phyloP scores from a whole-genome alignment of 306 rosid species.

The Vicia sativa region DNA sequence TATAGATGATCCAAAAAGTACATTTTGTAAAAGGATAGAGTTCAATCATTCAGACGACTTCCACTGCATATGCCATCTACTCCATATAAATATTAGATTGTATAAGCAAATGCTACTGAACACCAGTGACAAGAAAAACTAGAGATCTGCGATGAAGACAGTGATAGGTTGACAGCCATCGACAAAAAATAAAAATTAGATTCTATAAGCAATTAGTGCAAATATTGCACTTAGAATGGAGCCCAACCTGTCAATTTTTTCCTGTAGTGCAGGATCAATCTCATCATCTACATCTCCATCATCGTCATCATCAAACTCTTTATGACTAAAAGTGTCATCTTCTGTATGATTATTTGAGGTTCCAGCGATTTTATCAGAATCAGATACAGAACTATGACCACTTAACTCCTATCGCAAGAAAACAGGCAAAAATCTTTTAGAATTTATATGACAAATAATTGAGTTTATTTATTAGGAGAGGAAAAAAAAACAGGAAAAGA shows the following conservation, averaged over 20 bases:
- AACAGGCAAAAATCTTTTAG: conserved; percentile 14
- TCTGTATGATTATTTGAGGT: conserved; percentile 56
- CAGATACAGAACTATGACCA: conserved; percentile 53
- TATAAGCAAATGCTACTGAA: conserved; percentile 31
- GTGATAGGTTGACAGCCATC: conserved; percentile 12
- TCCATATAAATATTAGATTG: conserved; percentile 36
- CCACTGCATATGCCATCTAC: conserved; percentile 39
- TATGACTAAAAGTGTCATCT: conserved; percentile 42
- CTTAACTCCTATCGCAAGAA: conserved; percentile 59
- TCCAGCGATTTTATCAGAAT: conserved; percentile 50
- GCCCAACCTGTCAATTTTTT: conserved; percentile 83
- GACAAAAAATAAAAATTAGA: conserved; percentile 18
- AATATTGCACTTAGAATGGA: conserved; percentile 28
- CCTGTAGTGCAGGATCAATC: conserved; percentile 89
- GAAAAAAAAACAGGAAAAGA: background rate
- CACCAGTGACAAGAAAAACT: conserved; percentile 36
- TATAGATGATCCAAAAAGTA: conserved; percentile 34
- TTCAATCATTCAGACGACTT: conserved; percentile 31
- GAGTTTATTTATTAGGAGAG: background rate
- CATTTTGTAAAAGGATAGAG: conserved; percentile 36
- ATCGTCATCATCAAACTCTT: conserved; percentile 75
- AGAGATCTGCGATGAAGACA: conserved; percentile 36
- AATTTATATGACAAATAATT: conserved; percentile 17
- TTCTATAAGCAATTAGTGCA: conserved; percentile 21
- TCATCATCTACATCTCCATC: conserved; percentile 74